A percentile compares a stretch with the other conserved stretches of the same genome.
Conservation (phyloP, 73 alveolate genomes). For the Symbiodinium pilosum region DNA sequence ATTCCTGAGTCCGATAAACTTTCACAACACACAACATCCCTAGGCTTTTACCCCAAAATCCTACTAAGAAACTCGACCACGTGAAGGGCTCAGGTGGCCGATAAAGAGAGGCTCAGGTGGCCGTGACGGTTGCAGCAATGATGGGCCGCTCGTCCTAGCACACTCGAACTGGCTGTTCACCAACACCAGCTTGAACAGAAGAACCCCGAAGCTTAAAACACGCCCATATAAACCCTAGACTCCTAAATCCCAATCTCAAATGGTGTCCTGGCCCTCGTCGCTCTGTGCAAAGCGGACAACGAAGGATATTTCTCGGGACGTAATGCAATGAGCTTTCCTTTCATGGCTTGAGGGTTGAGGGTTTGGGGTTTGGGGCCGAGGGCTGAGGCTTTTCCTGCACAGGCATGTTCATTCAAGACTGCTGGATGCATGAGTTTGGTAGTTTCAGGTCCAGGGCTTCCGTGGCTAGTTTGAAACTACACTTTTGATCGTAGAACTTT, state of each 20-base stretch:
- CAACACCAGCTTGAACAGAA: background rate
- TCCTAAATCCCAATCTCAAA: background rate
- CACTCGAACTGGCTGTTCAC: background rate
- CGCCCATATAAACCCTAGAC: background rate
- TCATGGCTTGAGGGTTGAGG: background rate
- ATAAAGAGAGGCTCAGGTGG: slow-evolving; percentile 8
- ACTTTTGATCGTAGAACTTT: too few relatives aligned
- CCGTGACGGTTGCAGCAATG: background rate
- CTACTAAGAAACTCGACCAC: too few relatives aligned
- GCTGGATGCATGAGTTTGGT: too few relatives aligned
- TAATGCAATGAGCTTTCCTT: background rate
- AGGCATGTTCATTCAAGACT: too few relatives aligned
- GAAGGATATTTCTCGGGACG: background rate
- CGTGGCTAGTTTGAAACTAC: too few relatives aligned
- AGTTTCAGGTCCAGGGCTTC: too few relatives aligned
- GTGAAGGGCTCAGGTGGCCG: too few relatives aligned
- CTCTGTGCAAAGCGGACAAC: background rate
- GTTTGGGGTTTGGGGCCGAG: background rate
- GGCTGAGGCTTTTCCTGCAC: background rate
- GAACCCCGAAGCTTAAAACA: background rate
- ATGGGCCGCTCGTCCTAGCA: slow-evolving; percentile 6
- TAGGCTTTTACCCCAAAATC: too few relatives aligned
- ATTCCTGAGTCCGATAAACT: background rate
- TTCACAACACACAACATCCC: background rate
- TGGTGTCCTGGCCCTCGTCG: background rate